phyloP scores from a whole-genome alignment of 345 rosid species.

The Ricinus communis region DNA sequence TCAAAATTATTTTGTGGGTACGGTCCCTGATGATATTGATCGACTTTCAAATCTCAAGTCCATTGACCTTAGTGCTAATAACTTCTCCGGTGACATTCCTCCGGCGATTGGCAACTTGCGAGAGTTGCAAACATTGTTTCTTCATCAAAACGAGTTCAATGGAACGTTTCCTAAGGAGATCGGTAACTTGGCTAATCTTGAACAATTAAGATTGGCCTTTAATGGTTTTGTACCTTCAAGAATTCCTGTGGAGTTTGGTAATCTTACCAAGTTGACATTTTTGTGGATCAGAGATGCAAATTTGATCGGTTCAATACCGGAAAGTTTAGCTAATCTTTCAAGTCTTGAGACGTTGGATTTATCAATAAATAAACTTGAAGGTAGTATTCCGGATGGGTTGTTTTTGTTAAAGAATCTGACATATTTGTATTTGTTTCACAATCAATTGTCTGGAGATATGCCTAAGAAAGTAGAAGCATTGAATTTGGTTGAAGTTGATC shows the following conservation, averaged over 20 bases:
- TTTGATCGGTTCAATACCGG: slow-evolving; percentile 64
- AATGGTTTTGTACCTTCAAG: slow-evolving; percentile 52
- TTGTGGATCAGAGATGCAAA: slow-evolving; percentile 53
- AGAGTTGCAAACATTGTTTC: slow-evolving; percentile 38
- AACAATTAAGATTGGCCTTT: slow-evolving; percentile 38
- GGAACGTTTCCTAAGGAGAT: slow-evolving; percentile 85
- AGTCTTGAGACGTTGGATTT: slow-evolving; percentile 56
- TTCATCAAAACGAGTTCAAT: slow-evolving; percentile 47
- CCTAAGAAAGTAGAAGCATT: slow-evolving; percentile 45
- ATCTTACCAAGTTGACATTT: slow-evolving; percentile 45
- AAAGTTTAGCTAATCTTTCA: slow-evolving; percentile 40
- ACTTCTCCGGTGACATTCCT: slow-evolving; percentile 75
- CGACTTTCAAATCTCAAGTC: slow-evolving; percentile 43
- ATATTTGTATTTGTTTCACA: slow-evolving; percentile 37
- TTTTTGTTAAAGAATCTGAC: slow-evolving; percentile 57
- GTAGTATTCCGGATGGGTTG: slow-evolving; percentile 47
- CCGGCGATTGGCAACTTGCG: slow-evolving; percentile 43
- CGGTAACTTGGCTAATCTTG: slow-evolving; percentile 61
- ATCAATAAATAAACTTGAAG: slow-evolving; percentile 47
- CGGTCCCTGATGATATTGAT: slow-evolving; percentile 62
- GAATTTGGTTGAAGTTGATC: slow-evolving; percentile 67
- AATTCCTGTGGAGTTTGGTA: slow-evolving; percentile 66
- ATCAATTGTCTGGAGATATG: slow-evolving; percentile 55
- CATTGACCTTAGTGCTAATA: slow-evolving; percentile 54
- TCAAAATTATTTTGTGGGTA: slow-evolving; percentile 59